Evolutionary conservation across 495 filamentous ascomycete species (phyloP), one percentile per base, ranked within the genome.

Genomic region (Podospora pseudocomata): DNA sequence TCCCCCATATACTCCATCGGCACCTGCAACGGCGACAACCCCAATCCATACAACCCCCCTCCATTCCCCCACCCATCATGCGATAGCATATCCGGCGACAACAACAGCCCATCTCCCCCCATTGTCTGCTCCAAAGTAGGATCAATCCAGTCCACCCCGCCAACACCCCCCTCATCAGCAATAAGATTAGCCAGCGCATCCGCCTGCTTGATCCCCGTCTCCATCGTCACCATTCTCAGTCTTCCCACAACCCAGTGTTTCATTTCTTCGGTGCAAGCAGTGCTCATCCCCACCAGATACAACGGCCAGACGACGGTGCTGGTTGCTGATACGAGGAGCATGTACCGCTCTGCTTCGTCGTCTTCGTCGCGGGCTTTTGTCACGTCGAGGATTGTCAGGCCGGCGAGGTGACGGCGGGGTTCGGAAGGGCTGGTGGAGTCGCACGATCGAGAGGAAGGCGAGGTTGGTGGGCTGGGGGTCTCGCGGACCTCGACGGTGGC

Each of bases 261-360:
- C 60, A 73, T 70, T 28, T 72, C 69, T 7, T 66, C 68, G 0
- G 70, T 71, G 68, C 79, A 79, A 2, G 70, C 74, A 15, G 75
- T 76, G 39, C 77, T 77, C 77, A 80, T 78, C 39, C 76, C 78
- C 2, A 73, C 73, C 9, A 77, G 68, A 59, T 78, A 80, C 6
- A 80, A 73, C n/a, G 79, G 76, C 75, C 75, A 79, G 18, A 80
- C 72, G 18, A 80, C 66, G 30, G 74, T 75, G 70, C 77, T 77
- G 16, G 76, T 76, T 0, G 79, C 77, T 49, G 76, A 76, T 2
- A 75, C 76, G 0, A 80, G 71, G 4, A 76, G 70, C 72, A 78
- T 74, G 70, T 78, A 78, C 28, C 79, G 65, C 13, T 65, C 72
- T 3, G 75, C 72, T 55, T 76, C 75, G 27, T 77, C 74, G 54